phyloP scores from a whole-genome alignment of 2,329 filamentous ascomycete genomes.

The Cytospora leucostoma region DNA sequence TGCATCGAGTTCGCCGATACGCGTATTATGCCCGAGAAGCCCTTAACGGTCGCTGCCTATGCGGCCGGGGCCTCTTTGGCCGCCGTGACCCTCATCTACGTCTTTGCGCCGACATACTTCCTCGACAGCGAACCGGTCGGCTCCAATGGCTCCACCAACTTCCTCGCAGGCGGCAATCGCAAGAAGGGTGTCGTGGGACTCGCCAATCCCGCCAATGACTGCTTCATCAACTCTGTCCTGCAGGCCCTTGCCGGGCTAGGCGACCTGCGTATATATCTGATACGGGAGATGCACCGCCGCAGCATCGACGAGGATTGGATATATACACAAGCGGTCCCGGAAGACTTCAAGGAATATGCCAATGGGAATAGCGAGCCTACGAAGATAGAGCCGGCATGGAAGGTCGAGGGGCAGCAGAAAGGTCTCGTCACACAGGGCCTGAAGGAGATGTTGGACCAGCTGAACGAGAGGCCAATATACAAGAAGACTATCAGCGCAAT shows the following conservation, averaged over 20 bases:
- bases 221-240: conserved; percentile 94
- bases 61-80: conserved; percentile 94
- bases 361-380: conserved; percentile 34
- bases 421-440: conserved; percentile 83
- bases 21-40: conserved; percentile 73
- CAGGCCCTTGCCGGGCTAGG: conserved; percentile 89
- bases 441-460: conserved; percentile 86
- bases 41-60: conserved; percentile 83
- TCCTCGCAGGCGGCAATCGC: conserved; percentile 43
- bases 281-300: conserved; percentile 84
- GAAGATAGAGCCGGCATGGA: conserved; percentile 52
- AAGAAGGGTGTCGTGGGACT: conserved; percentile 90
- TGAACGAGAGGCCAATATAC: conserved; percentile 92
- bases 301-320: conserved; percentile 75
- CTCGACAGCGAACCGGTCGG: conserved; percentile 77
- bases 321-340: conserved; percentile 64
- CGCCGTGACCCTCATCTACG: conserved; percentile 92
- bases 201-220: conserved; percentile 89
- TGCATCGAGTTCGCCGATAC: conserved; percentile 8
- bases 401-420: conserved; percentile 69
- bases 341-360: conserved; percentile 33
- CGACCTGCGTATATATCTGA: conserved; percentile 87
- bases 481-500: conserved; percentile 89
- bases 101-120: conserved; percentile 96
- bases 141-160: conserved; percentile 36